Base-by-base conservation (phyloP, 2,329 filamentous ascomycete genomes). In the Exserohilum rostratum region DNA sequence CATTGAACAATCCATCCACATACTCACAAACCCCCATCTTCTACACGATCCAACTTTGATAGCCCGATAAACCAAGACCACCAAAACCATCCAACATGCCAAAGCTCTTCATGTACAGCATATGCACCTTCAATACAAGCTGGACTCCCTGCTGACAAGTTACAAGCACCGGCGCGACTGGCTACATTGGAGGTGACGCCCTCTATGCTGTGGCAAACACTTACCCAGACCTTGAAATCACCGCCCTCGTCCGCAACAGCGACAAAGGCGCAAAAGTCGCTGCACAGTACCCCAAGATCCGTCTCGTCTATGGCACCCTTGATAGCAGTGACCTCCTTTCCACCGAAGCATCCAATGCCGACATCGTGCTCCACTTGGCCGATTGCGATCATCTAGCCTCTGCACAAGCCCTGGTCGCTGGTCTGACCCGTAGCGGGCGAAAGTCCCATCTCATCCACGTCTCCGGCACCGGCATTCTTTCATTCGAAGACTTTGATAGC, bases 391-490 rank as follows among this genome's bases (percentile, higher is more conserved):
- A 72, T 35, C 51, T 64, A 25, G 61, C 53, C 13, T 60, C 64
- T 44, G 67, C 66, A 33, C 57, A 62, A 31, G 69, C 69, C 11
- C 43, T 72, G 11, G 47, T 72, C 6, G 61, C 65, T 22, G 70
- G 70, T 25, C 58, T 72, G 12, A 79, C 76, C 0, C 66, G 76
- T 20, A 80, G 83, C 51, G 75, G 74, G 3, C 67, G 69, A 2
- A 78, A 79, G 0, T 79, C 76, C 2, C 82, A 78, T 59, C 78
- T 80, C 65, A 76, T 87, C 27, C 84, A 87, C 59, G 80, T 79
- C 0, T 80, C 80, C 3, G 84, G 84, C 0, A 84, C 84, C 0
- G 83, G 83, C 1, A 81, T 85, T n/a, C 72, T 87, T 6, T 75
- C 75, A 20, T 82, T 77, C 69, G 75, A 78, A 25, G 83, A 86